Evolutionary conservation across 2,329 filamentous ascomycete genomes (phyloP).

Genomic region (Exophiala sp.): DNA sequence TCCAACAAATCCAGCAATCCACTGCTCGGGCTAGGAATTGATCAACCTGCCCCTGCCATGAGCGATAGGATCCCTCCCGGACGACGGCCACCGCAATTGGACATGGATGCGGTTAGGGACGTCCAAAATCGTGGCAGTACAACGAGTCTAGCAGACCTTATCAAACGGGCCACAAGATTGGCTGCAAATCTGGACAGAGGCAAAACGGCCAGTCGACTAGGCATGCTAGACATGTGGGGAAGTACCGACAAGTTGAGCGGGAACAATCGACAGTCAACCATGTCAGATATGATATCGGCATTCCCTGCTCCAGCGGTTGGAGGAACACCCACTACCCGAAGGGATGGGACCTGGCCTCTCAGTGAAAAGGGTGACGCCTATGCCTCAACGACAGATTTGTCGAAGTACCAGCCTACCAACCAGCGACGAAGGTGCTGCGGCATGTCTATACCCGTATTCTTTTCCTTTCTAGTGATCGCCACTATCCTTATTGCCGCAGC

Average conservation of each 20-base stretch:
- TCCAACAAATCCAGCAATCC: slow-evolving; percentile 22
- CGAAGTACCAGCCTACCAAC: slow-evolving; percentile 26
- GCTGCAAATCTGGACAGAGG: slow-evolving; percentile 86
- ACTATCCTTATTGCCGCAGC: slow-evolving; percentile 74
- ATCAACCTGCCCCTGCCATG: slow-evolving; percentile 30
- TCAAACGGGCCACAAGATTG: slow-evolving; percentile 78
- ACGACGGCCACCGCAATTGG: slow-evolving; percentile 64
- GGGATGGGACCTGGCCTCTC: slow-evolving; percentile 38
- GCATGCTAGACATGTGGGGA: slow-evolving; percentile 48
- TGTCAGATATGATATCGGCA: slow-evolving; percentile 63
- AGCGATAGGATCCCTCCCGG: slow-evolving; percentile 38
- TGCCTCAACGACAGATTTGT: slow-evolving; percentile 22
- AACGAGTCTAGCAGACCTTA: slow-evolving; percentile 88
- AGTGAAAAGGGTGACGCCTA: slow-evolving; percentile 32
- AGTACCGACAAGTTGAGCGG: slow-evolving; percentile 30
- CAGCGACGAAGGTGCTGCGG: slow-evolving; percentile 70
- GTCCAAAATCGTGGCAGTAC: slow-evolving; percentile 83
- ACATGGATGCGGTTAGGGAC: slow-evolving; percentile 76
- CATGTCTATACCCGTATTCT: slow-evolving; percentile 73
- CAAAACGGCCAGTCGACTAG: slow-evolving; percentile 59
- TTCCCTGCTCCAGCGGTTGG: slow-evolving; percentile 58
- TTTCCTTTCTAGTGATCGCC: slow-evolving; percentile 62
- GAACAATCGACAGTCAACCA: slow-evolving; percentile 46
- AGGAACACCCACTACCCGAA: slow-evolving; percentile 43
- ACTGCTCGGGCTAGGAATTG: slow-evolving; percentile 22